These are phyloP conservation scores for Mallotus repandus DNA, from an alignment of 441 rosid genomes.

Conservation along the genomic window DNA sequence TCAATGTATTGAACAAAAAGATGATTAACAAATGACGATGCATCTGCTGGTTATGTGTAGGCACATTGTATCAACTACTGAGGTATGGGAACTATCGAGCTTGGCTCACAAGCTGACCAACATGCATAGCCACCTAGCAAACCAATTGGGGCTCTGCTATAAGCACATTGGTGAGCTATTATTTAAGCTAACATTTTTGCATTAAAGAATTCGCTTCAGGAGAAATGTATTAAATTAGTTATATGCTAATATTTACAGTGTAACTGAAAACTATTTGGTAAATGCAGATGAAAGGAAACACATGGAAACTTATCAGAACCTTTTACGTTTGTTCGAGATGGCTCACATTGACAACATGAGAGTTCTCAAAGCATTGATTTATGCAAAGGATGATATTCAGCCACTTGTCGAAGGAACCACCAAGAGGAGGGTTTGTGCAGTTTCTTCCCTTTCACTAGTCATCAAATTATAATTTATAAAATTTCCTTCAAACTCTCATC, in stretches of 20 bases:
- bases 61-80: conserved; percentile 50
- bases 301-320: conserved; percentile 46
- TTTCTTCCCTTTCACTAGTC: not conserved
- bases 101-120: conserved; percentile 49
- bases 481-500: not conserved
- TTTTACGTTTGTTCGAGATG: conserved; percentile 41
- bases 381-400: conserved; percentile 48
- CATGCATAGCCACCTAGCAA: conserved; percentile 44
- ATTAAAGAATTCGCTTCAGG: not conserved
- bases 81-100: conserved; percentile 63
- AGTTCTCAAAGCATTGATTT: conserved; percentile 60
- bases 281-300: conserved; percentile 53
- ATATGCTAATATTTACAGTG: no score
- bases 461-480: no score
- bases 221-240: no score
- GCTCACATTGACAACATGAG: conserved; percentile 67
- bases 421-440: conserved; percentile 49
- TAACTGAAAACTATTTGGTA: no score
- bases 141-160: conserved; percentile 36
- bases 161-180: conserved; percentile 45
- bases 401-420: conserved; percentile 64
- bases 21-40: not conserved
- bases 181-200: not conserved
- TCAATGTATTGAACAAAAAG: not conserved
- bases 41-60: conserved; percentile 23